Evolutionary conservation across 192 early-diverging fungal genomes (phyloP), one percentile per base, ranked within the genome.

Genomic region (Oehlia diaphana): DNA sequence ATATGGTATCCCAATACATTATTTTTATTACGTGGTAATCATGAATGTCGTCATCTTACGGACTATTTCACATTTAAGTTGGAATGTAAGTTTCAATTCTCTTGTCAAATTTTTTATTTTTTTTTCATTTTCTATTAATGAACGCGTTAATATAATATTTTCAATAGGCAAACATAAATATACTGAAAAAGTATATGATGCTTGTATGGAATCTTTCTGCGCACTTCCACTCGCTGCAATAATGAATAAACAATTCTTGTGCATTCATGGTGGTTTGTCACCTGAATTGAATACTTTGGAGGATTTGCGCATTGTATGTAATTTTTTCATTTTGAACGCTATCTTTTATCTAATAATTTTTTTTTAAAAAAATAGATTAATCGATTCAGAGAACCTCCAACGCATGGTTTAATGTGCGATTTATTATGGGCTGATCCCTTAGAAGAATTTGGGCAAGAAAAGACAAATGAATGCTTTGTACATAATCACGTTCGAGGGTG

Each of bases 61-160:
- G 95, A 97, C 79, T 97, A 97, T 83, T 99, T 97, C 82, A 97
- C 96, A 3, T 99, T 99, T 86, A 96, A 97, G 87, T 87, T 94
- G n/a, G 97, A 99, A 88, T 97, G 97, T 95, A 88, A 86, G 89
- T 67, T 47, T 58, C 44, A 47, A 26, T 63, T 19, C 35, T 33
- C 31, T 28, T 65, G 31, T 74, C 35, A 50, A 62, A 37, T 31
- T 31, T 31, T 1, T 31, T 31, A 26, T 26, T 31, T 31, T 31
- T 42, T 53, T 21, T 3, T 35, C 4, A 19, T 16, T 19, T 9
- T 37, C 3, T 26, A 28, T 50, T 13, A 72, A 26, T 16, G n/a
- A 50, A 31, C 26, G 26, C 6, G 62, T 71, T n/a, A 8, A 39
- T 50, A 47, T 28, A 53, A 49, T 33, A 13, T 62, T 47, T 62